These are phyloP conservation scores for Annulohypoxylon nitens DNA, from an alignment of 495 filamentous ascomycete genomes.

Conservation along the genomic window DNA sequence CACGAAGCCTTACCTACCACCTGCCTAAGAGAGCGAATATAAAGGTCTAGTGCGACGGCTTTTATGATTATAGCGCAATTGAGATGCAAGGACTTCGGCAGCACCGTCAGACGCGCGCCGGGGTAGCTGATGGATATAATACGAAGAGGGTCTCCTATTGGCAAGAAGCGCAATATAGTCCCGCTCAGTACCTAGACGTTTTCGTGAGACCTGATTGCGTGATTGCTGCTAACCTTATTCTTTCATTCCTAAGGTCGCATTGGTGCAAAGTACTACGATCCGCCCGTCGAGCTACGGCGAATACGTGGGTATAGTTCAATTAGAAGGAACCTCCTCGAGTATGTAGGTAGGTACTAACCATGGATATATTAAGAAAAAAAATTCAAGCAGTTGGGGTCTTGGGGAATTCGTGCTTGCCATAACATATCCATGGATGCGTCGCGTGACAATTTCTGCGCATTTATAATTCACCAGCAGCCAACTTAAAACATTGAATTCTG, in stretches of 20 bases:
- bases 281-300: not conserved
- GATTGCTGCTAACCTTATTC: conserved; percentile 36
- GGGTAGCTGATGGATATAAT: conserved; percentile 1
- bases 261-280: conserved; percentile 7
- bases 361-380: conserved; percentile 6
- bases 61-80: conserved; percentile 6
- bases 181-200: conserved; percentile 22
- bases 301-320: conserved; percentile 12
- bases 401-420: not conserved
- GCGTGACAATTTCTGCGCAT: conserved; percentile 18
- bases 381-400: conserved; percentile 1
- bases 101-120: not conserved
- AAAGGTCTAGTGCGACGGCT: not conserved
- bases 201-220: conserved; percentile 40
- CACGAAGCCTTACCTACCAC: not conserved
- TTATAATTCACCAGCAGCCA: not conserved
- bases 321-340: not conserved
- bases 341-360: not conserved
- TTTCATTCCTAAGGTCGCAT: conserved; percentile 25
- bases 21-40: conserved; percentile 9
- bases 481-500: not conserved
- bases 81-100: not conserved
- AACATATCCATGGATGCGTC: not conserved
- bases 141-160: not conserved
- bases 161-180: conserved; percentile 29